These are phyloP conservation scores for Irpex rosettiformis DNA, from an alignment of 1,284 basidiomycete genomes.

Conservation along the genomic window DNA sequence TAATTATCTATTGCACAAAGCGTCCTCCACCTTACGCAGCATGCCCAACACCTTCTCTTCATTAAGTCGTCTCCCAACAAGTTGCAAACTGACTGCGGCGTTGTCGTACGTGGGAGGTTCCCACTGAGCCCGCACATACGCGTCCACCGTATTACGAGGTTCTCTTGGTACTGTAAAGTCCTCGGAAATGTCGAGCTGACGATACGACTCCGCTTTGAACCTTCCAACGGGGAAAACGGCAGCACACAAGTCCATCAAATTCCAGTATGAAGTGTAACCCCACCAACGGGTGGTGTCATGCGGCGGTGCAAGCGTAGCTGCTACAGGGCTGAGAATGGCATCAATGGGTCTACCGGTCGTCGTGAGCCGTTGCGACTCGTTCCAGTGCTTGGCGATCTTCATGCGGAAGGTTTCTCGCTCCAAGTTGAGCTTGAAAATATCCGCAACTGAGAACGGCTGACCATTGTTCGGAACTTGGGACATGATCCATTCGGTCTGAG, in stretches of 20 bases:
- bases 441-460: conserved; percentile 35
- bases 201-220: conserved; percentile 21
- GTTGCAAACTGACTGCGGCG: conserved; percentile 43
- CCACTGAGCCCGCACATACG: conserved; percentile 40
- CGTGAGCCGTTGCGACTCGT: conserved; percentile 39
- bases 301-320: conserved; percentile 46
- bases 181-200: conserved; percentile 17
- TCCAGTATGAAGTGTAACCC: conserved; percentile 55
- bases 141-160: conserved; percentile 38
- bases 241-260: conserved; percentile 51
- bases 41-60: conserved; percentile 47
- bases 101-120: conserved; percentile 39
- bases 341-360: conserved; percentile 51
- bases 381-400: conserved; percentile 49
- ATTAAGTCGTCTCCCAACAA: conserved; percentile 46
- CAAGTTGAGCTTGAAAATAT: conserved; percentile 41
- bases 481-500: conserved; percentile 47
- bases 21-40: conserved; percentile 39
- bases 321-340: conserved; percentile 50
- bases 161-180: conserved; percentile 17
- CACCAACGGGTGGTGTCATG: conserved; percentile 50
- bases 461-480: conserved; percentile 34
- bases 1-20: conserved; percentile 12
- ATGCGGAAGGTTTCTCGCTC: conserved; percentile 42
- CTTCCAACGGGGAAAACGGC: conserved; percentile 51